Base-by-base conservation (phyloP, 495 filamentous ascomycete species). In the Letharia lupina region DNA sequence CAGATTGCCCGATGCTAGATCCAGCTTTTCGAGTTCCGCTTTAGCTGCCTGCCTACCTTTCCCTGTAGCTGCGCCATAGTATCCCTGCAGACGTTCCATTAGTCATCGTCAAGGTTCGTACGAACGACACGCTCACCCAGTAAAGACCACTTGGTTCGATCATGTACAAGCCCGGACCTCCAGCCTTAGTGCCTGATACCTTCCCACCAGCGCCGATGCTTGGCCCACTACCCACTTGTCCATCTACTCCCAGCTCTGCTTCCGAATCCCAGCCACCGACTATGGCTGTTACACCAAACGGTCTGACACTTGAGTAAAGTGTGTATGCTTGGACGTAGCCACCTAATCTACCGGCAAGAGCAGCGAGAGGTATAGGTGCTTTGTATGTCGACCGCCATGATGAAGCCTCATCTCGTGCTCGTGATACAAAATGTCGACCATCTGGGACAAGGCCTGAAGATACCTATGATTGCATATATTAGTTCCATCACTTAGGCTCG, bases 291-390 rank as follows among this genome's bases (percentile, higher is more conserved):
- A 97, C 90, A 69, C 94, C 94, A 73, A 98, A 98, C 40, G 94
- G 94, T 60, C 94, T 89, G 65, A 98, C 94, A 64, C 89, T 93
- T 58, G 89, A 91, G 83, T 98, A 98, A 23, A 98, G 85, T 5
- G 94, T 98, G 79, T 96, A 97, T 33, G 90, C 91, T 81, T 98
- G 95, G 65, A 96, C 89, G 77, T 97, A 98, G 70, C 89, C 86
- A 70, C 95, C 94, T 81, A 98, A 89, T 72, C 91, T 88, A 74
- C 88, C 87, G 52, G 94, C 91, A 47, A 98, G 86, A 67, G 92
- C 88, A 61, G 88, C 84, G 64, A 87, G 87, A 16, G 92, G 87
- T 70, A 98, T 98, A 33, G 94, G 93, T 7, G 85, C 86, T 77
- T 97, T 96, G 85, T 94, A 96, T 61, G 83, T 82, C 67, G 86